Conservation (phyloP, 495 filamentous ascomycete species). For the Jackrogersella minutella region DNA sequence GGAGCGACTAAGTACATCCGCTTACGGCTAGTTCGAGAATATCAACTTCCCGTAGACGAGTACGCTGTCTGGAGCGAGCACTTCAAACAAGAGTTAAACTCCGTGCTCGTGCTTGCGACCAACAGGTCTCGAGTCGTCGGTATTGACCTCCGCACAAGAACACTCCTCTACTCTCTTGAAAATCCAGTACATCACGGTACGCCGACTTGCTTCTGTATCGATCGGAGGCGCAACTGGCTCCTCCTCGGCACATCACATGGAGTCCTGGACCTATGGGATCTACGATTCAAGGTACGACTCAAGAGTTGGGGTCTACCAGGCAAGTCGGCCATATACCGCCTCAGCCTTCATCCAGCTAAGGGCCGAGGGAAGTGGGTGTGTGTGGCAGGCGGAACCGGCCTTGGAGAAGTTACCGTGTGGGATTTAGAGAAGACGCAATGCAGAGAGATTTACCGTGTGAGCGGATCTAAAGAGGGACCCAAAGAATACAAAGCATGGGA, state of each 20-base stretch:
- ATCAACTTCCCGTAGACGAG: constrained; percentile 77
- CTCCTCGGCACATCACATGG: constrained; percentile 92
- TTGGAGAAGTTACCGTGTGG: constrained; percentile 95
- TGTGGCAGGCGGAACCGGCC: constrained; percentile 85
- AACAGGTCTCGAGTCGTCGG: constrained; percentile 83
- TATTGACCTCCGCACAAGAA: constrained; percentile 89
- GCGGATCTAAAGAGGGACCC: constrained; percentile 59
- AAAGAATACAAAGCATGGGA: constrained; percentile 86
- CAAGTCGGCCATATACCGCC: constrained; percentile 79
- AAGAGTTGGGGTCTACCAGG: constrained; percentile 90
- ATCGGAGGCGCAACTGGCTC: constrained; percentile 86
- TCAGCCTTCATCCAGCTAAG: constrained; percentile 79
- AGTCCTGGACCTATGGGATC: constrained; percentile 93
- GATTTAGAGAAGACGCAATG: constrained; percentile 91
- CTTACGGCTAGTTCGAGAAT: constrained; percentile 76
- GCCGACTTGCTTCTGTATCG: constrained; percentile 90
- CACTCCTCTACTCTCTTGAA: constrained; percentile 76
- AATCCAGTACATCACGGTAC: constrained; percentile 96
- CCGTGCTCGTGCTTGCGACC: constrained; percentile 84
- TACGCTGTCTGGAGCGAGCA: constrained; percentile 93
- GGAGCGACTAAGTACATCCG: constrained; percentile 77
- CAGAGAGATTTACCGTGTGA: constrained; percentile 83
- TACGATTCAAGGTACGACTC: constrained; percentile 86
- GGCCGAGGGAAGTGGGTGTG: constrained; percentile 81
- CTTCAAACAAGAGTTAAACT: constrained; percentile 81